Evolutionary conservation across 208 protist species (phyloP).

Genomic region (Naegleria gruberi): DNA sequence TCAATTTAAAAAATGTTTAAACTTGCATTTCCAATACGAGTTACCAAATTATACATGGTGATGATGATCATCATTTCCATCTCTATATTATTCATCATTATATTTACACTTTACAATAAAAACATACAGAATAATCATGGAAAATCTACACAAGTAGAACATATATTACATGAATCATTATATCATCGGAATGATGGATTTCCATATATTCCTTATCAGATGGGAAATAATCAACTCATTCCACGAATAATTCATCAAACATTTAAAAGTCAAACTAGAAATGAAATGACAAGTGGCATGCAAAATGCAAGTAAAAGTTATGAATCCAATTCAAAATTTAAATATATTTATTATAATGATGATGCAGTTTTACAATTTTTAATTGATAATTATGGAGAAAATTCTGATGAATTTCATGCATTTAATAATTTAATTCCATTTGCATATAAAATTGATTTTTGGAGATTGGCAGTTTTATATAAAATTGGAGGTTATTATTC

Average conservation of each 20-base stretch:
- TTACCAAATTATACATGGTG: too few species aligned
- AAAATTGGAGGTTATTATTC: neutral
- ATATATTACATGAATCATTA: too few species aligned
- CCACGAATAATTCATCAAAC: neutral
- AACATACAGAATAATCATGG: too few species aligned
- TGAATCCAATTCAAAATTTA: neutral
- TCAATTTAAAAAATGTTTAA: too few species aligned
- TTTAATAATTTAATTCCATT: neutral
- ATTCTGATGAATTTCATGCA: neutral
- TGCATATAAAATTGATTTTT: neutral
- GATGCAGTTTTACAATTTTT: neutral
- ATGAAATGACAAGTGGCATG: neutral
- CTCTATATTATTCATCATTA: too few species aligned
- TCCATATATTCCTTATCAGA: too few species aligned
- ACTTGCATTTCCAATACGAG: too few species aligned
- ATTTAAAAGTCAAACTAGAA: neutral
- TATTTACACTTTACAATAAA: too few species aligned
- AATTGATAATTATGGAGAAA: neutral
- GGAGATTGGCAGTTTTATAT: neutral
- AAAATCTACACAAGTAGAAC: too few species aligned
- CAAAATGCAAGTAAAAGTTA: neutral
- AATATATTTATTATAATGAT: neutral
- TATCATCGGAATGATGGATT: too few species aligned
- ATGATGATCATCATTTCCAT: too few species aligned
- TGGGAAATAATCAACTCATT: too few species aligned